phyloP scores from a whole-genome alignment of 2,329 filamentous ascomycete species.

The Neofusicoccum cordaticola region DNA sequence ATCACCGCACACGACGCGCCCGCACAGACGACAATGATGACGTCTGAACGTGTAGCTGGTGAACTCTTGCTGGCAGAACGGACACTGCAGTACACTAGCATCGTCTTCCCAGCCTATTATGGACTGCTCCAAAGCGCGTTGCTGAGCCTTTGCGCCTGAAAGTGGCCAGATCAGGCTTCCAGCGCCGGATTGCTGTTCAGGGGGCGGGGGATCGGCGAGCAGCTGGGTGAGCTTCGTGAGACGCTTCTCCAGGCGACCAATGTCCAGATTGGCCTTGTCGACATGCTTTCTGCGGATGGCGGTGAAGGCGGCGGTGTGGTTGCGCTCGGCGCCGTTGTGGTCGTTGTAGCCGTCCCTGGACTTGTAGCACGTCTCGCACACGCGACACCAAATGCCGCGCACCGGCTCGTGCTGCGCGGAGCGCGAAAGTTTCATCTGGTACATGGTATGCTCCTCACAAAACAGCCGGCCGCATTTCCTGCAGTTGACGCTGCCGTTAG shows the following conservation, averaged over 20 bases:
- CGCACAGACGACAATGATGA: conserved; percentile 93
- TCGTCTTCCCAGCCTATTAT: conserved; percentile 97
- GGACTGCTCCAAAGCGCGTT: conserved; percentile 83
- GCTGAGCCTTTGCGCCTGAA: conserved; percentile 62
- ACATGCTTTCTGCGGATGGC: conserved; percentile 72
- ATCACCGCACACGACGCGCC: conserved; percentile 89
- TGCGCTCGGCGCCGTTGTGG: conserved; percentile 65
- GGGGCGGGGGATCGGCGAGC: conserved; percentile 68
- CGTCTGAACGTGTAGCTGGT: conserved; percentile 87
- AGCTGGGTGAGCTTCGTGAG: conserved; percentile 86
- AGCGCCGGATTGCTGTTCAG: conserved; percentile 54
- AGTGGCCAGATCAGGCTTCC: conserved; percentile 58
- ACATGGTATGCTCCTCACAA: conserved; percentile 98
- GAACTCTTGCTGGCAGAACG: conserved; percentile 95
- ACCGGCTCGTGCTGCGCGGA: conserved; percentile 87
- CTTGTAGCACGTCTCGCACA: conserved; percentile 99
- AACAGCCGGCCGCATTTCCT: conserved; percentile 89
- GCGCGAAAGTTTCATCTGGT: conserved; percentile 95
- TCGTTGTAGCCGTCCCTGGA: conserved; percentile 95
- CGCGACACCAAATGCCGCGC: conserved; percentile 85
- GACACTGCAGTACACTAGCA: conserved; percentile 72
- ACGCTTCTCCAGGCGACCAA: conserved; percentile 85
- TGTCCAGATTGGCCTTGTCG: conserved; percentile 81
- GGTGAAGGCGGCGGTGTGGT: conserved; percentile 71
- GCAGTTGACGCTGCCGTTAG: conserved; percentile 87